phyloP scores from a whole-genome alignment of 306 rosid species.

The Begonia peltatifolia region DNA sequence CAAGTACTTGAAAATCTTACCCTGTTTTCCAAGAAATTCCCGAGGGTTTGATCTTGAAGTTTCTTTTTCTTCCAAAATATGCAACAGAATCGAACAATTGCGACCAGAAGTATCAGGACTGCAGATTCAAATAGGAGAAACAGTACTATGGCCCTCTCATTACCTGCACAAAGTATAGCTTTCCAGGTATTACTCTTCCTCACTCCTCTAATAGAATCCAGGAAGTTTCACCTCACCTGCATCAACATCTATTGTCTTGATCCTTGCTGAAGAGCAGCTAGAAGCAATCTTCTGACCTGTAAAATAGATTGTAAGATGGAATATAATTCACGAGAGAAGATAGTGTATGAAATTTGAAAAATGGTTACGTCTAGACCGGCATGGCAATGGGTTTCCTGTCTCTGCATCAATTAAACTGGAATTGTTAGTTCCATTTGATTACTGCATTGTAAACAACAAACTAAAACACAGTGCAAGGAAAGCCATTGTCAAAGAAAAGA shows the following conservation, averaged over 20 bases:
- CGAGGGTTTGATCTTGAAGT: constrained; percentile 45
- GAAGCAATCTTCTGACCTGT: constrained; percentile 46
- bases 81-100: constrained; percentile 49
- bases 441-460: no score
- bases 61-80: constrained; percentile 64
- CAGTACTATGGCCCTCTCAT: constrained; percentile 37
- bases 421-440: not conserved
- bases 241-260: constrained; percentile 39
- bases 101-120: constrained; percentile 29
- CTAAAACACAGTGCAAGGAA: not conserved
- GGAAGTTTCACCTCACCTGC: constrained; percentile 35
- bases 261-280: constrained; percentile 62
- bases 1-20: constrained; percentile 21
- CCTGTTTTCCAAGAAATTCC: constrained; percentile 50
- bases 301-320: not conserved
- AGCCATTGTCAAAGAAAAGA: not conserved
- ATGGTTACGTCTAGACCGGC: constrained; percentile 41
- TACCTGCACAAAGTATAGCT: constrained; percentile 21
- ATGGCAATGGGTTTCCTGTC: constrained; percentile 40
- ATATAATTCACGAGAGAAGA: not conserved
- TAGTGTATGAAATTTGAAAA: not conserved
- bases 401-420: constrained; percentile 21
- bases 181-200: not conserved
- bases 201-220: not conserved
- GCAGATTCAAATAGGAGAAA: constrained; percentile 49